Evolutionary conservation across 768 basidiomycete genomes (phyloP).

Genomic region (Suillus paluster): DNA sequence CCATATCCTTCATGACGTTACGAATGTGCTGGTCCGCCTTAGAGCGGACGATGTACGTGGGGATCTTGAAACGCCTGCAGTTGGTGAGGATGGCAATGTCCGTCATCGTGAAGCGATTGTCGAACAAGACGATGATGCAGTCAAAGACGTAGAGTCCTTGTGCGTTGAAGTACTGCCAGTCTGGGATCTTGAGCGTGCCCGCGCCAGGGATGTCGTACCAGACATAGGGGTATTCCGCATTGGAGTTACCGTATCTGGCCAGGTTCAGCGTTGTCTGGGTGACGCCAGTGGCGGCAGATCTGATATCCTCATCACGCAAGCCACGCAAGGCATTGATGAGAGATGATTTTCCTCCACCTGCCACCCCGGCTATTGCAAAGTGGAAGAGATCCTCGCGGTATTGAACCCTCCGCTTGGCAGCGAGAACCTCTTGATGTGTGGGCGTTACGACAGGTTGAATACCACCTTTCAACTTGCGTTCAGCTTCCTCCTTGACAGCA

Average conservation of each 20-base stretch:
- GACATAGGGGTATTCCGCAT: constrained; percentile 23
- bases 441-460: constrained; percentile 32
- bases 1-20: constrained; percentile 30
- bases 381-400: constrained; percentile 33
- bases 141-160: constrained; percentile 43
- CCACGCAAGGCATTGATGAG: constrained; percentile 41
- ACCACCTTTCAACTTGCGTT: constrained; percentile 24
- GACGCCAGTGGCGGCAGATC: constrained; percentile 33
- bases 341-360: constrained; percentile 42
- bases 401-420: constrained; percentile 19
- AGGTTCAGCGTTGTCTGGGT: constrained; percentile 34
- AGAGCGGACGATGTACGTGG: constrained; percentile 40
- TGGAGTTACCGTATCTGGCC: constrained; percentile 29
- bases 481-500: constrained; percentile 19
- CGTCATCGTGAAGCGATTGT: constrained; percentile 39
- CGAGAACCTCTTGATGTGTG: constrained; percentile 20
- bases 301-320: constrained; percentile 19
- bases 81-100: constrained; percentile 38
- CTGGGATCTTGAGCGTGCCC: constrained; percentile 34
- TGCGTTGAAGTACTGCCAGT: constrained; percentile 42
- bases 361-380: constrained; percentile 37
- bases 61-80: constrained; percentile 35
- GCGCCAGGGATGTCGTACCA: constrained; percentile 45
- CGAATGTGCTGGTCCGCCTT: constrained; percentile 40
- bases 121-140: constrained; percentile 37